Percentiles rank a stretch among this genome's conserved stretches.
These are phyloP conservation scores for Endoconidiophora polonica DNA, from an alignment of 2,329 filamentous ascomycete genomes.

Conservation along the genomic window DNA sequence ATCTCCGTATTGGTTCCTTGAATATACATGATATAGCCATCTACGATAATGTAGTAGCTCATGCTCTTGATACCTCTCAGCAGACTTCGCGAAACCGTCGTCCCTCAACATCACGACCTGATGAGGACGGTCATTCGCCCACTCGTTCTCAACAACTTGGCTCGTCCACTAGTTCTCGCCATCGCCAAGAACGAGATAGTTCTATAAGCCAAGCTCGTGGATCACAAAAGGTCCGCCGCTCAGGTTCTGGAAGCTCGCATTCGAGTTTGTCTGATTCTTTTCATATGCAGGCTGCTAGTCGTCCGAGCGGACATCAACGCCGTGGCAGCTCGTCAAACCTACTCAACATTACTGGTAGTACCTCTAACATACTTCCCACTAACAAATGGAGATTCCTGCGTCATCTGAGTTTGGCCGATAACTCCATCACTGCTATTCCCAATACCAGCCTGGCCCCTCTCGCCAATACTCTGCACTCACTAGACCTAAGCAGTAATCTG, in stretches of 20 bases:
- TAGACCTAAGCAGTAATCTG: constrained; percentile 83
- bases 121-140: constrained; percentile 26
- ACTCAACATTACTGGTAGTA: constrained; percentile 37
- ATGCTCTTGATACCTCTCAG: too few relatives aligned
- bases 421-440: constrained; percentile 67
- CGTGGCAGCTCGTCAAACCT: constrained; percentile 67
- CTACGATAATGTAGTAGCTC: constrained; percentile 20
- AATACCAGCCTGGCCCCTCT: constrained; percentile 63
- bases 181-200: constrained; percentile 26
- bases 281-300: constrained; percentile 16
- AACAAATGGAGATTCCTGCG: constrained; percentile 92
- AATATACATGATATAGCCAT: constrained; percentile 33
- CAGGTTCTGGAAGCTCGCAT: constrained; percentile 82
- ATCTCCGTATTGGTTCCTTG: constrained; percentile 43
- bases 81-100: constrained; percentile 21
- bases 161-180: not conserved
- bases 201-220: constrained; percentile 58
- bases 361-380: constrained; percentile 42
- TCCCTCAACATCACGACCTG: constrained; percentile 29
- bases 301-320: constrained; percentile 28
- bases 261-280: constrained; percentile 52
- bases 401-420: constrained; percentile 83
- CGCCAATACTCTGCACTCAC: constrained; percentile 72
- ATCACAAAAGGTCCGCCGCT: constrained; percentile 63
- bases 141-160: constrained; percentile 3